These are phyloP conservation scores for Medicago lupulina DNA, from an alignment of 306 rosid genomes.

Conservation along the genomic window DNA sequence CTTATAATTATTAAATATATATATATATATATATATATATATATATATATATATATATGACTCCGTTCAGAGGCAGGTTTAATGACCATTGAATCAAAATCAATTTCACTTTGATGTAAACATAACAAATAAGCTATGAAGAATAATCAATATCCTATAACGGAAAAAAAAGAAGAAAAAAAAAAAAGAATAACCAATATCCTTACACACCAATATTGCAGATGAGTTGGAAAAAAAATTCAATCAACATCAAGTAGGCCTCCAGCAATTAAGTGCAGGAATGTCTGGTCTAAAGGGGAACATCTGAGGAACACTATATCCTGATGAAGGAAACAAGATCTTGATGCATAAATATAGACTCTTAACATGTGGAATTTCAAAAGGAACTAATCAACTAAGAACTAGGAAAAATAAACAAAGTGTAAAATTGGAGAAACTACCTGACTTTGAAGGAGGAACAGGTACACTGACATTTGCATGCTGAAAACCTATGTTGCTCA, in stretches of 20 bases:
- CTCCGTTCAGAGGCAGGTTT: not conserved
- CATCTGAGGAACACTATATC: slow-evolving; percentile 78
- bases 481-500: slow-evolving; percentile 73
- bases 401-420: not conserved
- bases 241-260: slow-evolving; percentile 69
- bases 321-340: slow-evolving; percentile 51
- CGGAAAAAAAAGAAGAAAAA: too few species aligned
- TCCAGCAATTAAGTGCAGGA: slow-evolving; percentile 84
- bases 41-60: too few species aligned
- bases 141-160: slow-evolving; percentile 9
- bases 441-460: slow-evolving; percentile 69
- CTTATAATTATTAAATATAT: slow-evolving; percentile 9
- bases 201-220: slow-evolving; percentile 16
- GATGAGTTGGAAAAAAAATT: slow-evolving; percentile 25
- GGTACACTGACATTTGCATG: slow-evolving; percentile 64
- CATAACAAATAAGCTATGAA: slow-evolving; percentile 10
- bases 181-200: slow-evolving; percentile 13
- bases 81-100: slow-evolving; percentile 15
- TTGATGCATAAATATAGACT: slow-evolving; percentile 6
- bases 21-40: too few species aligned
- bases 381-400: not conserved
- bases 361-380: slow-evolving; percentile 1
- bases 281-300: slow-evolving; percentile 83
- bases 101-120: not conserved
- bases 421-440: slow-evolving; percentile 45